Conservation (phyloP, 768 basidiomycete species). For the Termitomyces sp. region DNA sequence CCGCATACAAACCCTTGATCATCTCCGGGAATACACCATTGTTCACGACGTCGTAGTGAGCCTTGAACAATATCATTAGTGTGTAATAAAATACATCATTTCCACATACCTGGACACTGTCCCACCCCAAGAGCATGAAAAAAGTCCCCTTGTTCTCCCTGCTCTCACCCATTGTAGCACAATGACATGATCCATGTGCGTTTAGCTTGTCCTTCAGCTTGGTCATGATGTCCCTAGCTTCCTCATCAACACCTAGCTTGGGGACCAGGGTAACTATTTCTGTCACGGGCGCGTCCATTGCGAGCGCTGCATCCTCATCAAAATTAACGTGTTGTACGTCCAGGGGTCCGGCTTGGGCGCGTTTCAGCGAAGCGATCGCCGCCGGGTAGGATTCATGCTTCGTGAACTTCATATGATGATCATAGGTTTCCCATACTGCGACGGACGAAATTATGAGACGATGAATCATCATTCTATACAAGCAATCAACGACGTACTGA, state of each 20-base stretch:
- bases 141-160: constrained; percentile 7
- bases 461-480: background rate
- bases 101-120: constrained; percentile 9
- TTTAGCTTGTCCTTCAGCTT: background rate
- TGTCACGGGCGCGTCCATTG: constrained; percentile 2
- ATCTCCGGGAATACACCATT: background rate
- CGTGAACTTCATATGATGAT: constrained; percentile 5
- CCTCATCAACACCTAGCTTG: background rate
- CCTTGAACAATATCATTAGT: background rate
- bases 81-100: background rate
- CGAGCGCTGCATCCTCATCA: background rate
- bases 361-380: background rate
- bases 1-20: background rate
- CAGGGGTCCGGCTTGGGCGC: background rate
- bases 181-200: background rate
- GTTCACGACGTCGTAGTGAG: constrained; percentile 5
- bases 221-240: background rate
- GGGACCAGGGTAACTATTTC: constrained; percentile 1
- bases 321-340: constrained; percentile 9
- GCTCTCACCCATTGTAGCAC: constrained; percentile 2
- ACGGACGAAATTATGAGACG: background rate
- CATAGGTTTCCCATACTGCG: constrained; percentile 11
- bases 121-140: constrained; percentile 9
- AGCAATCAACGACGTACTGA: constrained; percentile 4
- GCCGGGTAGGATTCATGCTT: background rate